Percentiles rank a stretch among this genome's conserved stretches.
These are phyloP conservation scores for Grosmannia serpens DNA, from an alignment of 2,329 filamentous ascomycete genomes.

Conservation along the genomic window DNA sequence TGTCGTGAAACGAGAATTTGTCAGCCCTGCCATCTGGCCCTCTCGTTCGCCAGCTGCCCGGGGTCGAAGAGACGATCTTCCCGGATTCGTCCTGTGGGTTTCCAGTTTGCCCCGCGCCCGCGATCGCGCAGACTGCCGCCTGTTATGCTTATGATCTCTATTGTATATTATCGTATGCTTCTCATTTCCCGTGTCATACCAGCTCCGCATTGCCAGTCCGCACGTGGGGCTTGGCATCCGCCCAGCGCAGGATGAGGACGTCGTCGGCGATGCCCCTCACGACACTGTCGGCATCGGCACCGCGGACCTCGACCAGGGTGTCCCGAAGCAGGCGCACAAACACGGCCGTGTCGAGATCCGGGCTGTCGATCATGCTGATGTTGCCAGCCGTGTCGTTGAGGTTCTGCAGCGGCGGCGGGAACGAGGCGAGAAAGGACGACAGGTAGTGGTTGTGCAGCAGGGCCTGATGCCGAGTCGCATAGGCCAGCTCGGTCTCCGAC, in stretches of 20 bases:
- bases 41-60: too few species aligned
- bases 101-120: background rate
- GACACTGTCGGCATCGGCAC: slow-evolving; percentile 51
- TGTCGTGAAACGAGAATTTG: too few species aligned
- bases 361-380: slow-evolving; percentile 82
- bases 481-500: slow-evolving; percentile 66
- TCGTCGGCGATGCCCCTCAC: slow-evolving; percentile 50
- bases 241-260: slow-evolving; percentile 60
- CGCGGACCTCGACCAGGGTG: slow-evolving; percentile 44
- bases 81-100: too few species aligned
- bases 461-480: slow-evolving; percentile 74
- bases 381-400: slow-evolving; percentile 86
- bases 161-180: background rate
- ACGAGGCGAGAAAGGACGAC: slow-evolving; percentile 70
- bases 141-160: background rate
- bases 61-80: too few species aligned
- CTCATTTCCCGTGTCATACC: slow-evolving; percentile 28
- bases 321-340: slow-evolving; percentile 66
- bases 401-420: slow-evolving; percentile 67
- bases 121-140: background rate
- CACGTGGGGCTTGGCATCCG: slow-evolving; percentile 55
- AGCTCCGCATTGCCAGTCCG: slow-evolving; percentile 45
- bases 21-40: too few species aligned
- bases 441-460: slow-evolving; percentile 78
- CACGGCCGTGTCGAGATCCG: slow-evolving; percentile 72